Conservation (phyloP, 2,329 filamentous ascomycete genomes). For the Lecanosticta acicola region DNA sequence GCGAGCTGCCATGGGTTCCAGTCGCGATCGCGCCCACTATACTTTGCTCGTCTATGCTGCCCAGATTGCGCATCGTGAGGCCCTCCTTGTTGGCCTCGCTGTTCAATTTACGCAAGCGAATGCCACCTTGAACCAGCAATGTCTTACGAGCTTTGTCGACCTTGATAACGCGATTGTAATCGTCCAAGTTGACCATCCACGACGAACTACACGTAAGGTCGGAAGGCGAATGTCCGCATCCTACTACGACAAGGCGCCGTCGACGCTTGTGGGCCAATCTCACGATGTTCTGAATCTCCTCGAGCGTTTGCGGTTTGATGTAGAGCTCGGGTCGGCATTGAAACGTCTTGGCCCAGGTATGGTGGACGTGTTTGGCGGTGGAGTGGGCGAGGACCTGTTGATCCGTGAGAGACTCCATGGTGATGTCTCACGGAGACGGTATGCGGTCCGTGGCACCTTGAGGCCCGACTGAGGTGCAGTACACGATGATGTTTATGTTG, state of each 20-base stretch:
- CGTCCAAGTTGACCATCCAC: conserved; percentile 92
- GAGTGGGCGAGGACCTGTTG: conserved; percentile 71
- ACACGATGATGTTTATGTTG: no score
- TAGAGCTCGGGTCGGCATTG: conserved; percentile 85
- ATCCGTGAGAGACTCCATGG: conserved; percentile 45
- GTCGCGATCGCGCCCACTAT: conserved; percentile 89
- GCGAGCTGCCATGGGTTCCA: conserved; percentile 84
- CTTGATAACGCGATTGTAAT: conserved; percentile 65
- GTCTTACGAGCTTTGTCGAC: conserved; percentile 61
- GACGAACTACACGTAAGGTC: conserved; percentile 87
- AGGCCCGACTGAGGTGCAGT: conserved; percentile 1
- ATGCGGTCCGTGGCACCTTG: no score
- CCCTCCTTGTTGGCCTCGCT: conserved; percentile 67
- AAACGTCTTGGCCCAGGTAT: conserved; percentile 93
- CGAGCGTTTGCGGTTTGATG: conserved; percentile 71
- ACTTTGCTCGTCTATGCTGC: conserved; percentile 91
- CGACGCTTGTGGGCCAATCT: conserved; percentile 74
- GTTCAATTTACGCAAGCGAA: conserved; percentile 70
- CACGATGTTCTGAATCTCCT: conserved; percentile 78
- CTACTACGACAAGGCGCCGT: conserved; percentile 76
- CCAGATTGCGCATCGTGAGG: conserved; percentile 82
- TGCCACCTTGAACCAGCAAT: conserved; percentile 80
- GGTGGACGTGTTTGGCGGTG: conserved; percentile 65
- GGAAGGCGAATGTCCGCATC: conserved; percentile 86
- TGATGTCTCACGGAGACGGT: no score